Base-by-base conservation (phyloP, 116 monocot species). In the Thalassia testudinum region DNA sequence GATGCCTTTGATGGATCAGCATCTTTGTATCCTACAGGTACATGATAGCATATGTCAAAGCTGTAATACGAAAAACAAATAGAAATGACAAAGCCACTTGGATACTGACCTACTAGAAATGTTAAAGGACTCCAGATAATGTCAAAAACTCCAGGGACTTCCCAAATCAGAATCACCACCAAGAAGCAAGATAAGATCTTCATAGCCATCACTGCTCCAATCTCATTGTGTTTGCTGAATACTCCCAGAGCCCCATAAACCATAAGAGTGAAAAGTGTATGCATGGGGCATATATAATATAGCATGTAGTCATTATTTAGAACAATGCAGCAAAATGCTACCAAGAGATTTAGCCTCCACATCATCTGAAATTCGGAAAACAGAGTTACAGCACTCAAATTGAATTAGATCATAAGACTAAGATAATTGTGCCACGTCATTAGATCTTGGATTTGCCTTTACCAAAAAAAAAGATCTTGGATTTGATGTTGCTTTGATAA, bases 251-350 rank as follows among this genome's bases (percentile, higher is more conserved):
- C 62, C 12, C 81, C 78, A 75, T 93, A 93, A 25, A 93, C 78
- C 93, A 93, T 93, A 17, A 93, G 75, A 23, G 93, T 93, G 59
- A 93, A 93, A 7, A 93, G 65, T 12, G 93, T 93, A 70, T 87
- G 87, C 93, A 93, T 93, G 38, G 93, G 93, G 50, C 93, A 93
- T 8, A 93, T 93, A 59, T 93, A 95, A 68, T 95, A 95, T 53
- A 95, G 49, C 79, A 88, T 85, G 65, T 79, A 95, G 74, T 95
- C 88, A 64, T 95, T 95, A 78, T 88, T 89, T 54, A 95, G 72
- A 38, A 88, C 77, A 54, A 95, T 79, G 68, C 95, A 95, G 53
- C 81, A 78, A 49, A 95, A 95, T 5, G 74, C 58, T 42, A 95
- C 95, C 26, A 95, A 85, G 63, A 88, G 72, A 63, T 95, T 95